Conservation (phyloP, 1,284 basidiomycete genomes). For the Sporisorium scitamineum region DNA sequence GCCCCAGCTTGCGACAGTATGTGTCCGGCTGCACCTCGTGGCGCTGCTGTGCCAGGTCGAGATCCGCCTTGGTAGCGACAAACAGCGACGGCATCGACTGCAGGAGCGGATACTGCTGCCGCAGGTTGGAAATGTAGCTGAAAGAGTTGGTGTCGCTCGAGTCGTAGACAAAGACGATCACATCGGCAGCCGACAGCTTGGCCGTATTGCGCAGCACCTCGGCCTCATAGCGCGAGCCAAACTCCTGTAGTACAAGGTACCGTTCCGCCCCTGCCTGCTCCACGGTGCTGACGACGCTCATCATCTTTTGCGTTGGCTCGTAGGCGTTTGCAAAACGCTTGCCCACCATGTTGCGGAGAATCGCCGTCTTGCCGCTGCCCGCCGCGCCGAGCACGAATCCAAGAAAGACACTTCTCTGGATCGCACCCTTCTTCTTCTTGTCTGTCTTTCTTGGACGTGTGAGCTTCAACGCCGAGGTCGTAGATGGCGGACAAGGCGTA, state of each 20-base stretch:
- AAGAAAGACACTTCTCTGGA: constrained; percentile 65
- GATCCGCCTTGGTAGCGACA: constrained; percentile 97
- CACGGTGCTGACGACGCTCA: constrained; percentile 93
- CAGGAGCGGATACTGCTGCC: constrained; percentile 87
- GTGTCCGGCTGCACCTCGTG: constrained; percentile 99
- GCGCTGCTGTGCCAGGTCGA: constrained; percentile 84
- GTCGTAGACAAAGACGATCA: constrained; percentile 95
- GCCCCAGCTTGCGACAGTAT: constrained; percentile 73
- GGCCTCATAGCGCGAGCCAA: constrained; percentile 84
- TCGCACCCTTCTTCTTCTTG: constrained; percentile 76
- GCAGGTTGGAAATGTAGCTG: constrained; percentile 93
- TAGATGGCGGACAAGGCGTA: constrained; percentile 44
- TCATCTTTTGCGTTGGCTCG: constrained; percentile 87
- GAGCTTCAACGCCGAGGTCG: constrained; percentile 63
- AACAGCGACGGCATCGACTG: constrained; percentile 94
- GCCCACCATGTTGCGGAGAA: constrained; percentile 86
- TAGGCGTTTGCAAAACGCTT: constrained; percentile 76
- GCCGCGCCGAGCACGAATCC: constrained; percentile 95
- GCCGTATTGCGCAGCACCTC: constrained; percentile 89
- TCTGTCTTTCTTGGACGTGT: constrained; percentile 76
- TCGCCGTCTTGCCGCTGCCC: constrained; percentile 91
- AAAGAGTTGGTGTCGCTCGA: constrained; percentile 99
- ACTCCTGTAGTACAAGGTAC: constrained; percentile 93
- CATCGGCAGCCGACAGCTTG: constrained; percentile 91
- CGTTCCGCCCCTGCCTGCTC: constrained; percentile 95